phyloP scores from a whole-genome alignment of 495 filamentous ascomycete species.

The Aspergillus diversus region DNA sequence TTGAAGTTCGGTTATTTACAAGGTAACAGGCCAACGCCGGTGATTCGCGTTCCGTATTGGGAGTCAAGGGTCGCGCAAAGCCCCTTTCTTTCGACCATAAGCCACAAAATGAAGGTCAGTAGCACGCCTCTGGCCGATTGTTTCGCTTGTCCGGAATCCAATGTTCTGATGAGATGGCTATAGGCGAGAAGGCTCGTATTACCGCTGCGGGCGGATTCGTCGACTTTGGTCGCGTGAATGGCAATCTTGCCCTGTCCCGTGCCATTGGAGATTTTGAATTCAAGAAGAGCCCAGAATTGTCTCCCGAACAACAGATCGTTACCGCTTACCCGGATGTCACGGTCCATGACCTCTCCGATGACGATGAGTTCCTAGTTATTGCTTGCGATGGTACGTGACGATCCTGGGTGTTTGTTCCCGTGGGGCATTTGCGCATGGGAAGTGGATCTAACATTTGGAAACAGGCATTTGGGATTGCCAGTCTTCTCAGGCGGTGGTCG shows the following conservation, averaged over 20 bases:
- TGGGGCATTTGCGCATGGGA: background rate
- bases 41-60: constrained; percentile 91
- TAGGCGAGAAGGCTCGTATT: constrained; percentile 95
- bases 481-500: constrained; percentile 94
- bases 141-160: constrained; percentile 7
- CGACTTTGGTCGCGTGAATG: constrained; percentile 97
- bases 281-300: constrained; percentile 96
- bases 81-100: constrained; percentile 98
- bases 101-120: constrained; percentile 91
- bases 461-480: constrained; percentile 99
- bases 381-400: constrained; percentile 87
- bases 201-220: constrained; percentile 95
- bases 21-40: constrained; percentile 83
- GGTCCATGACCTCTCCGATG: constrained; percentile 83
- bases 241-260: constrained; percentile 95
- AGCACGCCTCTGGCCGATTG: constrained; percentile 3
- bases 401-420: background rate
- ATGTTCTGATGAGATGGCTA: constrained; percentile 24
- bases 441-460: constrained; percentile 2
- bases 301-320: constrained; percentile 96
- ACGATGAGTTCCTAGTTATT: constrained; percentile 96
- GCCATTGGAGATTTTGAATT: constrained; percentile 99
- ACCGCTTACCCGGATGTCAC: constrained; percentile 95
- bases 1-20: constrained; percentile 15
- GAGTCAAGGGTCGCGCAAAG: constrained; percentile 95